Evolutionary conservation across 768 basidiomycete genomes (phyloP), one percentile per base, ranked within the genome.

Genomic region (Tremella yokohamensis): DNA sequence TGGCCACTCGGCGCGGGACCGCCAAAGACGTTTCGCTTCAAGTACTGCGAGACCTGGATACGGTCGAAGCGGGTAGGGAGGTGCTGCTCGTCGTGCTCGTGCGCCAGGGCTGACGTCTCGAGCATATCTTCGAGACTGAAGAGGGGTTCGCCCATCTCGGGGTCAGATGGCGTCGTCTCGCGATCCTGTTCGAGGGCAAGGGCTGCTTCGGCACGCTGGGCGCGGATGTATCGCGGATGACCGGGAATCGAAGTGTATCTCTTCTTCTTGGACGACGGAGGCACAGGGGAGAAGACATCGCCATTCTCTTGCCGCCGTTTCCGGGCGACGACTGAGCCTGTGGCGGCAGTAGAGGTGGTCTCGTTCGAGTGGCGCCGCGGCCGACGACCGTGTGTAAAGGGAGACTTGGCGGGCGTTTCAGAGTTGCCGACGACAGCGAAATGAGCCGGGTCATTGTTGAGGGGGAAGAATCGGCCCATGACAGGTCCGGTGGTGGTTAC

Each of bases 211-310:
- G 66, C 64, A 13, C 58, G 51, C 19, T 60, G 60, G 37, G 70
- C 70, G 16, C 60, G 61, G 24, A 68, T 38, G 49, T 56, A 73
- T 18, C 69, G 61, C 13, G 72, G 72, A 58, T 73, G 72, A 24
- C 72, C 72, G 20, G 72, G 72, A 25, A 73, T 73, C 38, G 69
- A 70, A 6, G 72, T 68, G 53, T 73, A 73, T 54, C 69, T 49
- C 12, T 65, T 65, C 40, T 59, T 57, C 39, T 59, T 58, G 25
- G 48, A n/a, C 13, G 24, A 29, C n/a, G 55, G 25, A 20, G 54
- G 39, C 3, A 8, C 49, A 13, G 8, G 55, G 16, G 58, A 63
- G 58, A 71, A 71, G 13, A 61, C 63, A 56, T 71, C 69, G 20
- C 40, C 13, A 8, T 57, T 55, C 11, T 50, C 48, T 24, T 40